Percentiles rank a stretch among this genome's conserved stretches.
These are phyloP conservation scores for Prorocentrum cordatum DNA, from an alignment of 169 alveolate species.

Conservation along the genomic window DNA sequence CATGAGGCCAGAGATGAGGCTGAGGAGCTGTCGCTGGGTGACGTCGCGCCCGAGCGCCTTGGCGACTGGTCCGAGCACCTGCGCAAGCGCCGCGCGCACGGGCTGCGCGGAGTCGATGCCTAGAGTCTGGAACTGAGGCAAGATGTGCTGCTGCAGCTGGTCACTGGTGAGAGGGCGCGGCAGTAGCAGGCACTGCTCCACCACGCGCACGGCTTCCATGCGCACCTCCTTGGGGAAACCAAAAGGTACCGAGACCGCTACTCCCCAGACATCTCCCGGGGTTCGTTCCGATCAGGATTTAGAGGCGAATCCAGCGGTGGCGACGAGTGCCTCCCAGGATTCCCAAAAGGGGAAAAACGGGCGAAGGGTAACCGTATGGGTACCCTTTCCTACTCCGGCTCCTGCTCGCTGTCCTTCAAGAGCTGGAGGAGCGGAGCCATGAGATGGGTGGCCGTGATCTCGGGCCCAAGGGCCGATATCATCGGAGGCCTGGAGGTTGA, in stretches of 20 bases:
- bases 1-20: constrained; percentile 64
- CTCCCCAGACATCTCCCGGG: too few relatives aligned
- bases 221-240: too few relatives aligned
- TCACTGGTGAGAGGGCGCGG: not conserved
- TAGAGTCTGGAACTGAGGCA: constrained; percentile 20
- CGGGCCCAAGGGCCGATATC: too few relatives aligned
- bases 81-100: constrained; percentile 67
- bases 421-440: constrained; percentile 49
- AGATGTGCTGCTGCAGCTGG: constrained; percentile 55
- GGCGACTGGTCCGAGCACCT: constrained; percentile 55
- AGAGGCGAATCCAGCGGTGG: too few relatives aligned
- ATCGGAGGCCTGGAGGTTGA: too few relatives aligned
- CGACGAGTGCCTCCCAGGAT: too few relatives aligned
- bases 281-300: too few relatives aligned
- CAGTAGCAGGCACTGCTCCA: constrained; percentile 36
- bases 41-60: constrained; percentile 62
- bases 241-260: too few relatives aligned
- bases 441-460: constrained; percentile 24
- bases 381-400: too few relatives aligned
- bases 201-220: constrained; percentile 66
- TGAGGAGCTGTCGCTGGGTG: constrained; percentile 63
- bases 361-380: too few relatives aligned
- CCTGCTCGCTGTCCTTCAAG: constrained; percentile 63
- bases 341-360: too few relatives aligned
- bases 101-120: constrained; percentile 64